Conservation (phyloP, 2,329 filamentous ascomycete genomes). For the Phaeosphaeriaceae sp. region DNA sequence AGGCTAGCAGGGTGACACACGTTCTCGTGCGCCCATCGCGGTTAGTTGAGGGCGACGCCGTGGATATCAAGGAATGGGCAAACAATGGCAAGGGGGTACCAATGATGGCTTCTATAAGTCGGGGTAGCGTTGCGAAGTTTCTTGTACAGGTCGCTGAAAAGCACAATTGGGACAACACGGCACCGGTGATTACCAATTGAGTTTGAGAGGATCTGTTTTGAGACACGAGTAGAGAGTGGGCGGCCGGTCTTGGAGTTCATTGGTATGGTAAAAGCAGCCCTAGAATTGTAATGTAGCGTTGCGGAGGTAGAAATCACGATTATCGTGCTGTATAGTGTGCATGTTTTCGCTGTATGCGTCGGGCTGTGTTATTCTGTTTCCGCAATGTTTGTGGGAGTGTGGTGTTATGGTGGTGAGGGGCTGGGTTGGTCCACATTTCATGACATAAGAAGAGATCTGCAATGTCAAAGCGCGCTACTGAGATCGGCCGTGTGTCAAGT, state of each 20-base stretch:
- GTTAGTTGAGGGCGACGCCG: constrained; percentile 50
- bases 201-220: no score
- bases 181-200: constrained; percentile 57
- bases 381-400: no score
- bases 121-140: constrained; percentile 55
- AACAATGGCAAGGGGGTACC: constrained; percentile 53
- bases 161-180: constrained; percentile 51
- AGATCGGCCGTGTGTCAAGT: background rate
- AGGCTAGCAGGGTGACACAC: constrained; percentile 46
- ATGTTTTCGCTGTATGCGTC: no score
- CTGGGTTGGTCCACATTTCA: no score
- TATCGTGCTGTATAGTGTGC: no score
- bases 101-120: constrained; percentile 49
- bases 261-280: no score
- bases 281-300: no score
- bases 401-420: background rate
- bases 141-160: constrained; percentile 54
- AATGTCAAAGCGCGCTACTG: background rate
- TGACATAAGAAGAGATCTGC: no score
- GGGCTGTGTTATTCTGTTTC: no score
- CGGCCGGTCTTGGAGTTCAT: no score
- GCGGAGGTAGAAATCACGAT: no score
- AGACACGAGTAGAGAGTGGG: no score
- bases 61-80: constrained; percentile 49
- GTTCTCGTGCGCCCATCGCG: constrained; percentile 57